Conservation (phyloP, 164 flowering plant species). For the Litsea cubeba region DNA sequence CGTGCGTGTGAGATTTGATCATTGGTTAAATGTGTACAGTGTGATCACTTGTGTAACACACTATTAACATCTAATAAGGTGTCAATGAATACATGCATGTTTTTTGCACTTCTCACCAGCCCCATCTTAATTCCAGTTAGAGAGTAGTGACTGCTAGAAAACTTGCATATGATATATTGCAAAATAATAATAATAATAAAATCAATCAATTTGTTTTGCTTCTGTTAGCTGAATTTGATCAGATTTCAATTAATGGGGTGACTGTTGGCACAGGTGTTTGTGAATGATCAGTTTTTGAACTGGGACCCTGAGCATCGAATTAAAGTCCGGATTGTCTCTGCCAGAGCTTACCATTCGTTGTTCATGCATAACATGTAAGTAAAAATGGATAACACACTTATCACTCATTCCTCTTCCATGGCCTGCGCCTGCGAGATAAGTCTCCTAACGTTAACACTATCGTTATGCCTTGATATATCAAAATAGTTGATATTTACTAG, state of each 20-base stretch:
- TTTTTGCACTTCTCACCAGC: no score
- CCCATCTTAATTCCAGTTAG: no score
- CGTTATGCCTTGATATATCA: neutral
- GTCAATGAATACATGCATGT: no score
- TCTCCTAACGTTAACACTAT: conserved; percentile 26
- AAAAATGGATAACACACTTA: neutral
- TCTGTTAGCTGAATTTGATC: neutral
- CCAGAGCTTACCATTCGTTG: conserved; percentile 95
- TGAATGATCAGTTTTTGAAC: conserved; percentile 95
- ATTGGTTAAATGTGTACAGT: no score
- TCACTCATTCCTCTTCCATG: neutral
- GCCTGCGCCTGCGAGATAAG: conserved; percentile 39
- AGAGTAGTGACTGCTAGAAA: no score
- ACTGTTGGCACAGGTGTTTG: conserved; percentile 57
- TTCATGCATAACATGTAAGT: conserved; percentile 99
- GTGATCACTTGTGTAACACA: no score
- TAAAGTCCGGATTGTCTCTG: conserved; percentile 95
- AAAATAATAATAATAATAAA: no score
- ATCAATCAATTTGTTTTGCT: no score
- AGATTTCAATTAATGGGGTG: neutral
- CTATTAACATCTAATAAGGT: no score
- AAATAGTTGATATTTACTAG: neutral
- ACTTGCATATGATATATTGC: no score
- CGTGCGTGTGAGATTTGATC: no score
- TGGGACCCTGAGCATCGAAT: conserved; percentile 94